Base-by-base conservation (phyloP, 768 basidiomycete species). In the Kwoniella newhampshirensis region DNA sequence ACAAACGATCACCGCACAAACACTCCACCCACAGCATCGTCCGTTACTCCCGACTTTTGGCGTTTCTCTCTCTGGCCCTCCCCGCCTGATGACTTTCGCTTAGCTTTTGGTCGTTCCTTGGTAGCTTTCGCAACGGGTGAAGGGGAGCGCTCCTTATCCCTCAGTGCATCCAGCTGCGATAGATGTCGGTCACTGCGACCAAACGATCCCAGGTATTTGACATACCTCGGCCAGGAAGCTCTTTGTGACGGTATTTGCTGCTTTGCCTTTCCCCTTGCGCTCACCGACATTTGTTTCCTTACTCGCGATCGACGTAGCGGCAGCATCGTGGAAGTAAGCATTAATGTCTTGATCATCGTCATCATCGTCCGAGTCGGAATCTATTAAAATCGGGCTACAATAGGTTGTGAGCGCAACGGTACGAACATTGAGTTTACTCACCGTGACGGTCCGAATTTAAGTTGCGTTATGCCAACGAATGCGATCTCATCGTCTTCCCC, bases 21-120 rank as follows among this genome's bases (percentile, higher is more conserved):
- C 79, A 88, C 54, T 86, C 89, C 68, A 30, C n/a, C 28, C 28
- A 42, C 30, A 18, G 20, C 45, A 12, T 53, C 62, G 8, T 32
- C 39, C 13, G 42, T 27, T n/a, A 42, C 46, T 18, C n/a, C 17
- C 11, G 15, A n/a, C 23, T 4, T 54, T 37, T 4, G 26, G 41
- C 3, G 30, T 44, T 28, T 28, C 42, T 26, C 44, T 39, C 32
- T 25, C 44, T 48, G 18, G 40, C 37, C 26, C 48, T 36, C 20
- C 39, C 32, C 41, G 47, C 39, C 12, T 27, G 12, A 4, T 49
- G 7, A 26, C 11, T 26, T 7, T 13, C 35, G 5, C 11, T 23
- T 15, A 17, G 13, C 21, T 30, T 25, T 18, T 25, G 18, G 6
- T 15, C 12, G 28, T 21, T 26, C 26, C 12, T 12, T 30, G 35